Percentiles rank a stretch among this genome's conserved stretches.
Conservation (phyloP, 768 basidiomycete species). For the Gloeopeniophorella convolvens region DNA sequence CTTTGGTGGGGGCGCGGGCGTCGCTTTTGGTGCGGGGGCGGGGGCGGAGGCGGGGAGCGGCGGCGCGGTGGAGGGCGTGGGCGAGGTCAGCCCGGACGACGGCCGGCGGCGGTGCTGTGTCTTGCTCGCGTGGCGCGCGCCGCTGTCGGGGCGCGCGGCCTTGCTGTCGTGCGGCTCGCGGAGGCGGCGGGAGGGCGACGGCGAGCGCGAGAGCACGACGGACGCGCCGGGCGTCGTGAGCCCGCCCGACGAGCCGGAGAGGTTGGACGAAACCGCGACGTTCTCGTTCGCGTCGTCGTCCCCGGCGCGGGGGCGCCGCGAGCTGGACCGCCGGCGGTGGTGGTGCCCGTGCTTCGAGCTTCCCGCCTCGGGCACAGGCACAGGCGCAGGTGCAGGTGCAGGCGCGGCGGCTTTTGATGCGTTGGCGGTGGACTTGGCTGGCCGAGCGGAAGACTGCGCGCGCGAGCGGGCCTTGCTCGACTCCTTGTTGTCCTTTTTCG, state of each 20-base stretch:
- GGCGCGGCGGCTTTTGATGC: too few relatives aligned
- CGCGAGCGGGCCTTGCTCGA: too few relatives aligned
- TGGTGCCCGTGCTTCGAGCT: too few relatives aligned
- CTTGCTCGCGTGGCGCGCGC: conserved; percentile 3
- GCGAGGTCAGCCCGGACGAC: conserved; percentile 18
- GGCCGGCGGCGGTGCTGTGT: conserved; percentile 7
- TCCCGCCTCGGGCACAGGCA: too few relatives aligned
- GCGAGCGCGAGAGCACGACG: conserved; percentile 5
- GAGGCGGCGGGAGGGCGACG: conserved; percentile 1
- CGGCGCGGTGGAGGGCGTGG: conserved; percentile 9
- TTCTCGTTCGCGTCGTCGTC: conserved; percentile 15
- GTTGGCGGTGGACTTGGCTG: too few relatives aligned
- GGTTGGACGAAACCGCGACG: conserved; percentile 14
- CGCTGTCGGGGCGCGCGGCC: too few relatives aligned
- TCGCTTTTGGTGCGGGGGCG: neutral
- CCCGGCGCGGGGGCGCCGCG: conserved; percentile 1
- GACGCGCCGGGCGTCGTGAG: conserved; percentile 18
- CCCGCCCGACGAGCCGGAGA: conserved; percentile 16
- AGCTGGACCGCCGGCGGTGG: neutral
- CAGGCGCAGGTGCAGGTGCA: too few relatives aligned
- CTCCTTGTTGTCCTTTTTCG: too few relatives aligned
- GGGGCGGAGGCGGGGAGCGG: conserved; percentile 4
- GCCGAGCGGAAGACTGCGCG: too few relatives aligned
- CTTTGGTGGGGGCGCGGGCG: neutral
- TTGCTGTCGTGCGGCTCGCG: conserved; percentile 3